Conservation (phyloP, 352 stramenopile genomes). For the Globisporangium nagaii region DNA sequence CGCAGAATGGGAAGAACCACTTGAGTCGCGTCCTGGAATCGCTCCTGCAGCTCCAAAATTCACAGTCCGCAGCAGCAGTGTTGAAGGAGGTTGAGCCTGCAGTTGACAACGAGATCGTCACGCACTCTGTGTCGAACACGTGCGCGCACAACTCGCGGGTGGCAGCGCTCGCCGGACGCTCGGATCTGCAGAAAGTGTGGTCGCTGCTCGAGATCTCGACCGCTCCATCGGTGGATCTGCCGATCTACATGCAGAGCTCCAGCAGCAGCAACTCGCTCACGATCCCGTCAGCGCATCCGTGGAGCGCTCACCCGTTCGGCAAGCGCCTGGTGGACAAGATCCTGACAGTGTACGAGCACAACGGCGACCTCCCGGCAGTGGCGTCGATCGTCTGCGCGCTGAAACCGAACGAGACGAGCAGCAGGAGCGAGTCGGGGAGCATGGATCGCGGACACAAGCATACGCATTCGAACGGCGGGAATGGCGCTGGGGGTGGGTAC, state of each 20-base stretch:
- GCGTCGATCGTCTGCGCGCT: conserved; percentile 78
- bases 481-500: too few species aligned
- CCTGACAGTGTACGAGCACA: conserved; percentile 73
- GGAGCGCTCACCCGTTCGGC: conserved; percentile 77
- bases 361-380: conserved; percentile 65
- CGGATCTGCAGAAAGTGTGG: conserved; percentile 80
- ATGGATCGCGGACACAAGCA: background rate
- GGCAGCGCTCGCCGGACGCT: conserved; percentile 43
- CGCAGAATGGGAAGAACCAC: conserved; percentile 17
- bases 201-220: conserved; percentile 68
- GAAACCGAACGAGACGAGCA: conserved; percentile 25
- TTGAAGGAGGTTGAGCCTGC: background rate
- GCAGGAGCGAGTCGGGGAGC: background rate
- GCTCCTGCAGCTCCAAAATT: conserved; percentile 18
- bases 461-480: background rate
- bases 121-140: conserved; percentile 26
- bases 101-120: conserved; percentile 1
- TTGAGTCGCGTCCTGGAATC: conserved; percentile 39
- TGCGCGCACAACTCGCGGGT: conserved; percentile 61
- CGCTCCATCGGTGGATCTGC: conserved; percentile 38
- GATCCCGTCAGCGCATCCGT: conserved; percentile 52
- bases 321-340: conserved; percentile 72
- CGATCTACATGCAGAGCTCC: conserved; percentile 33
- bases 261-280: conserved; percentile 10
- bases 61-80: background rate